phyloP scores from a whole-genome alignment of 768 basidiomycete genomes.

The Exsudoporus frostii region DNA sequence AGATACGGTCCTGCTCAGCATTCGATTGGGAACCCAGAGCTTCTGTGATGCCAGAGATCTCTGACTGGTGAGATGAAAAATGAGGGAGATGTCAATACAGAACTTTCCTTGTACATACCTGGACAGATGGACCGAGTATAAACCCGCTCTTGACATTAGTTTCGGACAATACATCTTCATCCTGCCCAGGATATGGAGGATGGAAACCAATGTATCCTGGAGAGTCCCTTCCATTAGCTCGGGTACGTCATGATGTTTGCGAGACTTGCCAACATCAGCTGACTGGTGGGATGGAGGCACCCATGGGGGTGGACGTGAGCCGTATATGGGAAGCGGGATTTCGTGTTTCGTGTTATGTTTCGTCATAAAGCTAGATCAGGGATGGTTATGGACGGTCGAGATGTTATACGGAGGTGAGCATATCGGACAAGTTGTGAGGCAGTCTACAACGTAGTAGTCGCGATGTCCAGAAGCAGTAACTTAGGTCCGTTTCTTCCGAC shows the following conservation, averaged over 20 bases:
- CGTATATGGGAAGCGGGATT: constrained; percentile 48
- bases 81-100: background rate
- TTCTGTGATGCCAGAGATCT: constrained; percentile 15
- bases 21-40: constrained; percentile 11
- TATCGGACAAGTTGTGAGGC: background rate
- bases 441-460: background rate
- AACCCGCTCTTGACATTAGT: constrained; percentile 67
- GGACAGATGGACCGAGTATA: constrained; percentile 47
- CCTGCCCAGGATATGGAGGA: constrained; percentile 71
- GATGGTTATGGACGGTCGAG: background rate
- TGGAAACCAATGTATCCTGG: constrained; percentile 74
- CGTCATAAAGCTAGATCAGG: constrained; percentile 11
- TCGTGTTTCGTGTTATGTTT: constrained; percentile 28
- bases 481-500: too few species aligned
- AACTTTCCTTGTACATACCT: constrained; percentile 41
- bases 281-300: constrained; percentile 61
- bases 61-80: constrained; percentile 17
- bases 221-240: background rate
- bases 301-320: constrained; percentile 71
- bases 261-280: constrained; percentile 63
- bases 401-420: background rate
- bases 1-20: constrained; percentile 42
- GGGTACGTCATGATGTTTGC: background rate
- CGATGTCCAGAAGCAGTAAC: too few species aligned
- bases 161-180: constrained; percentile 70